These are phyloP conservation scores for Solanum rostratum DNA, from an alignment of 257 asterid species.

Conservation along the genomic window DNA sequence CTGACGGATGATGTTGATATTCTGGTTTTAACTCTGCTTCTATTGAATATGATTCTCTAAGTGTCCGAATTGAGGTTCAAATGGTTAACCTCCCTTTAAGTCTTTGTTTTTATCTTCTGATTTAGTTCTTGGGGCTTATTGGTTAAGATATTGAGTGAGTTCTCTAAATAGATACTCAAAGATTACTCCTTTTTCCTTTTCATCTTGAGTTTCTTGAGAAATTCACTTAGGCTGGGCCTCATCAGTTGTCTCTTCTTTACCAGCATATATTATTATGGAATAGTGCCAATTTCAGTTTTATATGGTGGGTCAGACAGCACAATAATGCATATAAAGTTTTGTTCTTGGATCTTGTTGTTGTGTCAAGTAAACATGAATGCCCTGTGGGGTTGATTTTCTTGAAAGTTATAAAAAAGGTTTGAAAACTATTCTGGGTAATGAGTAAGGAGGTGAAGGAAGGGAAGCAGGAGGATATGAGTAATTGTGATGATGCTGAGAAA, in stretches of 20 bases:
- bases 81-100: neutral
- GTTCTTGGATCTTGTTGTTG: slow-evolving; percentile 10
- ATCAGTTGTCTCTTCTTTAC: slow-evolving; percentile 4
- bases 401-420: slow-evolving; percentile 2
- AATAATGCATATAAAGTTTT: slow-evolving; percentile 33
- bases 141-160: neutral
- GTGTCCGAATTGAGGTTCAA: neutral
- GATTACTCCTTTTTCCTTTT: neutral
- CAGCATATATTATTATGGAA: neutral
- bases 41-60: neutral
- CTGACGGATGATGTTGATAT: neutral
- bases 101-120: neutral
- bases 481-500: slow-evolving; percentile 51
- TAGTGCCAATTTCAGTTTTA: slow-evolving; percentile 26
- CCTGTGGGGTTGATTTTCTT: neutral
- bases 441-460: no score
- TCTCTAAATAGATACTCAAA: neutral
- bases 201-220: neutral
- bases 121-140: neutral
- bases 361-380: slow-evolving; percentile 18
- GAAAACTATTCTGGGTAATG: slow-evolving; percentile 23
- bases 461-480: slow-evolving; percentile 32
- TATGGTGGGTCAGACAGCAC: slow-evolving; percentile 25
- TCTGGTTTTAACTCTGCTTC: neutral
- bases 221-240: slow-evolving; percentile 8